These are phyloP conservation scores for Chionographis japonica DNA, from an alignment of 106 monocot species.

Conservation along the genomic window DNA sequence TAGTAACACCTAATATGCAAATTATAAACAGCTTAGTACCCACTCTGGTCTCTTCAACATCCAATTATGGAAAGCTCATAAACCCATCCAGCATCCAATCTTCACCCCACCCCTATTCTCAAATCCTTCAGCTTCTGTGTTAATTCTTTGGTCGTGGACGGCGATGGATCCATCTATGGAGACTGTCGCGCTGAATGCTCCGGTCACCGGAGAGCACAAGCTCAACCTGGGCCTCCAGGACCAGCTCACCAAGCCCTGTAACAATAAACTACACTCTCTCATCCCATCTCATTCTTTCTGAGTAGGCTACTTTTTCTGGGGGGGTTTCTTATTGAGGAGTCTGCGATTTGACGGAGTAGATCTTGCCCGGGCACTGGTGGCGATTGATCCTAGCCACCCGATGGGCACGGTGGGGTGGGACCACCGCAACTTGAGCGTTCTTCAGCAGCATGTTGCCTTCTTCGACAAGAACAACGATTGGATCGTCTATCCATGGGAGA, in stretches of 20 bases:
- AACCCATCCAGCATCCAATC: no score
- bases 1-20: no score
- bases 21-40: no score
- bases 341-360: slow-evolving; percentile 3
- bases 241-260: slow-evolving; percentile 37
- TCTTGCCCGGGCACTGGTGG: slow-evolving; percentile 32
- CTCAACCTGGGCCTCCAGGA: slow-evolving; percentile 36
- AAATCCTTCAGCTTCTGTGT: no score
- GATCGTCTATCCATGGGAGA: slow-evolving; percentile 52
- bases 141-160: no score
- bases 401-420: slow-evolving; percentile 27
- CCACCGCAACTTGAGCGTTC: slow-evolving; percentile 34
- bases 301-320: no score
- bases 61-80: no score
- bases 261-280: background rate
- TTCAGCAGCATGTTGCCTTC: slow-evolving; percentile 61
- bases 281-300: background rate
- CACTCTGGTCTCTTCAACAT: no score
- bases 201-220: slow-evolving; percentile 35
- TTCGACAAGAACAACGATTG: slow-evolving; percentile 53
- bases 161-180: background rate
- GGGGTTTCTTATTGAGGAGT: no score
- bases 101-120: no score
- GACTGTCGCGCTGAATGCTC: slow-evolving; percentile 25
- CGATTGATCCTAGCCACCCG: slow-evolving; percentile 25